Percentiles rank a stretch among this genome's conserved stretches.
phyloP scores from a whole-genome alignment of 1,139 yeast genomes.

The Zygosaccharomyces sapae region DNA sequence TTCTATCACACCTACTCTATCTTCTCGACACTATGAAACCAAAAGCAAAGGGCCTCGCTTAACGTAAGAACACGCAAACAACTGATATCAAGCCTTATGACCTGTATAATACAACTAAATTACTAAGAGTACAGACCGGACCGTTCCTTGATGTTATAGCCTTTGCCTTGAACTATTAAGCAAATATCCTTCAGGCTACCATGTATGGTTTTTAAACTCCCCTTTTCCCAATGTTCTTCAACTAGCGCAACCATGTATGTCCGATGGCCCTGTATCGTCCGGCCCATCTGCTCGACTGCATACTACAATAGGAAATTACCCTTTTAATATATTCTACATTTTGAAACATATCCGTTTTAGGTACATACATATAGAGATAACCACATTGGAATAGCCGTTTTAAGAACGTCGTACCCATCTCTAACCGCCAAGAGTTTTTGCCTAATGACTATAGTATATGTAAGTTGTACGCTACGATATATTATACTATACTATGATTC shows the following conservation, averaged over 20 bases:
- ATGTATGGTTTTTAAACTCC: not conserved
- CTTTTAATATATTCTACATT: not conserved
- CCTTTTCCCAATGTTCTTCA: not conserved
- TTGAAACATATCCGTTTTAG: not conserved
- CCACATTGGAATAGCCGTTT: not conserved
- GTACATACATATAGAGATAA: not conserved
- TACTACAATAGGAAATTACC: not conserved
- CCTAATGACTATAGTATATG: not conserved
- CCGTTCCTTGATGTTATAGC: too few relatives aligned
- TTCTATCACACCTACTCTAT: not conserved
- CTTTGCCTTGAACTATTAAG: too few relatives aligned
- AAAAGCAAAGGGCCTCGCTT: not conserved
- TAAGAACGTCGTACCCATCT: not conserved
- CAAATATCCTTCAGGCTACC: not conserved
- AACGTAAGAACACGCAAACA: not conserved
- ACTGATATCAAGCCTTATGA: not conserved
- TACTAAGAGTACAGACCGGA: too few relatives aligned
- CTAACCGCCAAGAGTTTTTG: not conserved
- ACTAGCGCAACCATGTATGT: not conserved
- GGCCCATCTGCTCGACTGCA: not conserved
- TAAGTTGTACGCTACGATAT: not conserved
- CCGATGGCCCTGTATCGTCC: not conserved
- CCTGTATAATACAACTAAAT: not conserved
- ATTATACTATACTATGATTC: conserved; percentile 2
- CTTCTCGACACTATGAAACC: not conserved